Evolutionary conservation across 345 rosid genomes (phyloP).

Genomic region (Moricandia moricandioides): DNA sequence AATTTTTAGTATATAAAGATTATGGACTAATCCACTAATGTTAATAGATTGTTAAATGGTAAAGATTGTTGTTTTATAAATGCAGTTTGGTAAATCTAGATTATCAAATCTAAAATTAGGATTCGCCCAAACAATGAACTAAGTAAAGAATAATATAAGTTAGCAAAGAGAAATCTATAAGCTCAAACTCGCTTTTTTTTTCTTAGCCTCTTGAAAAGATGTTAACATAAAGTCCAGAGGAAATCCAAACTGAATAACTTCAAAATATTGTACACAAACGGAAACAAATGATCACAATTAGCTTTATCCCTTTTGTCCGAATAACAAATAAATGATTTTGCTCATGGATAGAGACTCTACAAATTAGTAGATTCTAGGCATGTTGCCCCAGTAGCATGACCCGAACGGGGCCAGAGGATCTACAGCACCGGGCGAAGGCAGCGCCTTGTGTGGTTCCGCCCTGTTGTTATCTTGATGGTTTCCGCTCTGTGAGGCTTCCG

Average conservation of each 20-base stretch:
- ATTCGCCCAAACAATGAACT: not conserved
- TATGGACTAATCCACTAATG: not conserved
- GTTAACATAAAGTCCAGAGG: slow-evolving; percentile 16
- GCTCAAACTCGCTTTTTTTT: not conserved
- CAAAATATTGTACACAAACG: slow-evolving; percentile 23
- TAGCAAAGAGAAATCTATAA: not conserved
- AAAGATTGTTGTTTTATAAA: not conserved
- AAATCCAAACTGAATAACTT: slow-evolving; percentile 18
- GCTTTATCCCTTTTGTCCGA: not conserved
- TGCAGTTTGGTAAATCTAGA: not conserved
- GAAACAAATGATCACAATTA: slow-evolving; percentile 26
- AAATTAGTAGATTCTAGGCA: slow-evolving; percentile 59
- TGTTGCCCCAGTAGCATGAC: slow-evolving; percentile 54
- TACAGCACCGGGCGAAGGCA: not conserved
- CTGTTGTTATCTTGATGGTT: slow-evolving; percentile 13
- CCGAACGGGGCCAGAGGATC: slow-evolving; percentile 30
- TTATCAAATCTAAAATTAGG: not conserved
- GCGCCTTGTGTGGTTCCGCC: slow-evolving; percentile 19
- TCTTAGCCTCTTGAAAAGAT: slow-evolving; percentile 11
- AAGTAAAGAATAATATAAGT: not conserved
- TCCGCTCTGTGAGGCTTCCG: slow-evolving; percentile 18
- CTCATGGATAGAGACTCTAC: slow-evolving; percentile 10
- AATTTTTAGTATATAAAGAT: not conserved
- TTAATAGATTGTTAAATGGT: not conserved
- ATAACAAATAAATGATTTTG: slow-evolving; percentile 14